Evolutionary conservation across 2,329 filamentous ascomycete genomes (phyloP).

Genomic region (Curvularia lunata): DNA sequence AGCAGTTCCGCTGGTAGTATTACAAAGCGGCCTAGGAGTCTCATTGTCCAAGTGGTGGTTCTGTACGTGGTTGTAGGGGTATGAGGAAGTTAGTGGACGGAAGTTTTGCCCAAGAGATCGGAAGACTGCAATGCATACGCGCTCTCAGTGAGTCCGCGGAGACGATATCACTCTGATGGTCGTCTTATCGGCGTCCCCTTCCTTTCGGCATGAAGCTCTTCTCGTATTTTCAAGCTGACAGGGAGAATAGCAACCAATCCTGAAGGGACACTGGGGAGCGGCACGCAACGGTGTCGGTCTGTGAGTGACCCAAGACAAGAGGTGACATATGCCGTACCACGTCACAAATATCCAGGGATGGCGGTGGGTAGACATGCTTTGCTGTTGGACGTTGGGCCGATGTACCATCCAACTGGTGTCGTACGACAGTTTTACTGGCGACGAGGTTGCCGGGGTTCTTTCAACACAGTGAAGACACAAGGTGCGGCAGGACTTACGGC

Average conservation of each 20-base stretch:
- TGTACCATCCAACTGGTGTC: background rate
- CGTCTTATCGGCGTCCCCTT: background rate
- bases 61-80: background rate
- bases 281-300: background rate
- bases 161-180: background rate
- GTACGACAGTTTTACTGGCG: background rate
- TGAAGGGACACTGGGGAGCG: background rate
- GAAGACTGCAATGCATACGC: background rate
- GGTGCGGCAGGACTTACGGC: background rate
- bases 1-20: background rate
- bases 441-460: background rate
- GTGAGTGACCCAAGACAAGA: background rate
- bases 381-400: background rate
- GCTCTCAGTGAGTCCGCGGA: background rate
- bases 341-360: background rate
- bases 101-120: background rate
- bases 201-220: background rate
- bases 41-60: background rate
- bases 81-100: background rate
- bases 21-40: background rate
- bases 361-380: background rate
- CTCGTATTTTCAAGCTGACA: background rate
- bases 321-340: background rate
- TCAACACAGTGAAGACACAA: background rate
- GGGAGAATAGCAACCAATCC: background rate